Evolutionary conservation across 2,329 filamentous ascomycete genomes (phyloP).

Genomic region (Thelonectria olida): DNA sequence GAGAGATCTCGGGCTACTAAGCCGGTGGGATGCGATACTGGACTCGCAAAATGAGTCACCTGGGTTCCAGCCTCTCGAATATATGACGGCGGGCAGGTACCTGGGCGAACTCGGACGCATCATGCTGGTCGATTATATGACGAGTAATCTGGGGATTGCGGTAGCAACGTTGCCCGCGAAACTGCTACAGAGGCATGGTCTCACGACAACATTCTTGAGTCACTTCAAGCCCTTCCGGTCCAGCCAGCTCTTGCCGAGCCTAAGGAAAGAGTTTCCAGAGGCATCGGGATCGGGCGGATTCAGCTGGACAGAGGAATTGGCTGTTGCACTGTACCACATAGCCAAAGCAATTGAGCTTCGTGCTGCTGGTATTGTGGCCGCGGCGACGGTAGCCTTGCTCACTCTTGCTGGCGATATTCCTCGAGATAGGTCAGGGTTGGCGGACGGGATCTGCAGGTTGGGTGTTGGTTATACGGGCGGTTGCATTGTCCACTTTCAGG

Average conservation of each 20-base stretch:
- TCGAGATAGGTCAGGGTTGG: constrained; percentile 35
- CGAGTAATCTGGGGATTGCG: constrained; percentile 50
- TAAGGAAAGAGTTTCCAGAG: constrained; percentile 62
- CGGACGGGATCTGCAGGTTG: constrained; percentile 59
- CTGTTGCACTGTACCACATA: constrained; percentile 70
- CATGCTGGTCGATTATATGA: constrained; percentile 73
- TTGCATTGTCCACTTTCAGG: constrained; percentile 81
- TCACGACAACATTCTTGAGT: constrained; percentile 79
- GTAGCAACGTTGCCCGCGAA: constrained; percentile 60
- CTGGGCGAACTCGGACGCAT: constrained; percentile 80
- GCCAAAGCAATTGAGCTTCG: constrained; percentile 76
- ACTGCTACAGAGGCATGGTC: constrained; percentile 66
- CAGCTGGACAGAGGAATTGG: constrained; percentile 69
- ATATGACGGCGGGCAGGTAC: constrained; percentile 84
- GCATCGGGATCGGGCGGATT: constrained; percentile 57
- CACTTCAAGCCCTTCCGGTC: constrained; percentile 68
- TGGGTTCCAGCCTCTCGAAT: constrained; percentile 84
- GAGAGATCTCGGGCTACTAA: constrained; percentile 69
- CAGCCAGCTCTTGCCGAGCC: constrained; percentile 55
- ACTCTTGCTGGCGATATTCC: constrained; percentile 74
- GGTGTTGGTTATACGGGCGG: constrained; percentile 84
- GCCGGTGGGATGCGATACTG: constrained; percentile 74
- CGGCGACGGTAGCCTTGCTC: constrained; percentile 75
- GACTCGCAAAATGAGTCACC: constrained; percentile 74
- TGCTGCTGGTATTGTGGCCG: constrained; percentile 78